Evolutionary conservation across 2,329 filamentous ascomycete species (phyloP), one percentile per base, ranked within the genome.

Genomic region (Pyrenochaeta sp.): DNA sequence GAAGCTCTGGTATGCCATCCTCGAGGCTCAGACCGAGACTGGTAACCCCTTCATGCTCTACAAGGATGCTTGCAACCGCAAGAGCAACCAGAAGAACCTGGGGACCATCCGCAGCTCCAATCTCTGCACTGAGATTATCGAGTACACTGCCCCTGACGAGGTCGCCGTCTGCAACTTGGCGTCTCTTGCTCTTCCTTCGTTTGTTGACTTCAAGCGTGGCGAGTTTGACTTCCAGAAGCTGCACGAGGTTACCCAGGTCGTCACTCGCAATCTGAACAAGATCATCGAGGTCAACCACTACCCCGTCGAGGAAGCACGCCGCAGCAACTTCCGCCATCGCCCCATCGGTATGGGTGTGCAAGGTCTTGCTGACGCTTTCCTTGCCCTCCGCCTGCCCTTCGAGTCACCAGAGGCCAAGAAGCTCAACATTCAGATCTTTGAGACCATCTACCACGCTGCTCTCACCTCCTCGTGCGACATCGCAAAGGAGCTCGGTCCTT

Each of bases 41-140:
- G 95, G 95, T 68, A 98, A 96, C 80, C 95, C 95, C 43, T 99
- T 97, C 82, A 99, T 99, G 92, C 88, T 98, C 56, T 99, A 99
- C 88, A 99, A 99, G 85, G 95, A 99, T 80, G 86, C 89, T 72
- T 94, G 90, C 87, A 99, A 99, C 87, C 88, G 88, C 77, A 99
- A 99, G 90, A 97, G 93, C 85, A 99, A 99, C 86, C 95, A 99
- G 83, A 98, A 99, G 89, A 99, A 99, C 81, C 85, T 99, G 29
- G 95, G 95, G 64, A 97, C 93, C 59, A 99, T 99, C 70, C 92
- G 92, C 78, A 97, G 92, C 84, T 99, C 95, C 73, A 99, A 99
- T 79, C 85, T 99, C 43, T 99, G 95, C 87, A 98, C 94, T 45
- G 95, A 99, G 80, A 99, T 99, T 69, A 86, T 99, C 63, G 95